Base-by-base conservation (phyloP, 345 rosid genomes). In the Lepidium aucheri region DNA sequence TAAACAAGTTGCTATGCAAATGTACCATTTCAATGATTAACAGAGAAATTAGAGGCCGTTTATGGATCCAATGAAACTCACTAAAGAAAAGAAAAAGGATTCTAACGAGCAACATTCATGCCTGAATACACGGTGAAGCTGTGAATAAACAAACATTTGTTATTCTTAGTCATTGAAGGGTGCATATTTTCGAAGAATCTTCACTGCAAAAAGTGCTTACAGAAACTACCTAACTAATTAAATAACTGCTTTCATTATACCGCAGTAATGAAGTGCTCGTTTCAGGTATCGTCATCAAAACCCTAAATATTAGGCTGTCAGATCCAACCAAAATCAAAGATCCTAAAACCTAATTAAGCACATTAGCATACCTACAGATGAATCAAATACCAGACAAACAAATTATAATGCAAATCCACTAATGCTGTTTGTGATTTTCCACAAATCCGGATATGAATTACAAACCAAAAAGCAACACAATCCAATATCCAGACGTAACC, bases 291-390 rank as follows among this genome's bases (percentile, higher is more conserved):
- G 12, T 44, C 33, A 64, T 49, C 52, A 20, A 55, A 64, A 72
- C 65, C 69, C 70, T 56, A 63, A 47, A 39, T 42, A 3, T 22
- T 17, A 65, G 59, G 38, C 28, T 50, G 62, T 36, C 41, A 73
- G 76, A 59, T 73, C 72, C 30, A 65, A 59, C 44, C 13, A 58
- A 72, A 58, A 65, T 51, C n/a, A 51, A 10, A 41, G 26, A 32
- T 33, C 35, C 9, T 41, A 6, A 72, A 16, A 57, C 65, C 66
- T 57, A 57, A 63, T 32, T 5, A 34, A 42, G 0, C 54, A 57
- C 66, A 65, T 65, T 72, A 40, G 3, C 16, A 12, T 47, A 18
- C 30, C 17, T 47, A 10, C 6, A 11, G 30, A 55, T 55, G 6
- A 47, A 71, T 55, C 63, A 17, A 10, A 42, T 2, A 18, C 14